phyloP scores from a whole-genome alignment of 139 green algal genomes.

The Diplosphaera chodatii region DNA sequence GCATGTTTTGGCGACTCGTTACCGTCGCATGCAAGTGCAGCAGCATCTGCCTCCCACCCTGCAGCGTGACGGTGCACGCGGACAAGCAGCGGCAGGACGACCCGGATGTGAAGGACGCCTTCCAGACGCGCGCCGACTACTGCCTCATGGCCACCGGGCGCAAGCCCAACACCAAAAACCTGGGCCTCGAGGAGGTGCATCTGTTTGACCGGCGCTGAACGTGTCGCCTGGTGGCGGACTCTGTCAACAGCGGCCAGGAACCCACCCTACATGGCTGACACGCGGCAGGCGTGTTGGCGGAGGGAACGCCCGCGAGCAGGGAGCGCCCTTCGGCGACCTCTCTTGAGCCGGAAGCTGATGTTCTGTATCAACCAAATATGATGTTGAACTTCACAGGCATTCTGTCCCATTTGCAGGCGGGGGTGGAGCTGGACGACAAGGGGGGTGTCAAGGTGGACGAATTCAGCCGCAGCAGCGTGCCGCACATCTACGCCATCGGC shows the following conservation, averaged over 20 bases:
- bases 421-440: constrained; percentile 54
- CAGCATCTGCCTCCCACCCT: too few species aligned
- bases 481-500: constrained; percentile 88
- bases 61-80: constrained; percentile 15
- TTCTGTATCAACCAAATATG: too few species aligned
- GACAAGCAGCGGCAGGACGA: constrained; percentile 35
- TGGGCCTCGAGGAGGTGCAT: constrained; percentile 61
- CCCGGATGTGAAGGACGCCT: constrained; percentile 1
- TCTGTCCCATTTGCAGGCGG: constrained; percentile 29
- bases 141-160: constrained; percentile 79
- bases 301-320: too few species aligned
- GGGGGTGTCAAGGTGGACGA: constrained; percentile 77
- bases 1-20: too few species aligned
- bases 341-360: too few species aligned
- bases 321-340: too few species aligned
- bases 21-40: too few species aligned
- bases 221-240: too few species aligned
- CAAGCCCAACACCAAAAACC: constrained; percentile 59
- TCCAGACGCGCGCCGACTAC: constrained; percentile 11
- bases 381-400: too few species aligned
- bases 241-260: too few species aligned
- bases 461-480: constrained; percentile 66
- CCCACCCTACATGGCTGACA: too few species aligned
- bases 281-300: too few species aligned
- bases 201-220: background rate